These are phyloP conservation scores for Didymella keratinophila DNA, from an alignment of 2,329 filamentous ascomycete genomes.

Conservation along the genomic window DNA sequence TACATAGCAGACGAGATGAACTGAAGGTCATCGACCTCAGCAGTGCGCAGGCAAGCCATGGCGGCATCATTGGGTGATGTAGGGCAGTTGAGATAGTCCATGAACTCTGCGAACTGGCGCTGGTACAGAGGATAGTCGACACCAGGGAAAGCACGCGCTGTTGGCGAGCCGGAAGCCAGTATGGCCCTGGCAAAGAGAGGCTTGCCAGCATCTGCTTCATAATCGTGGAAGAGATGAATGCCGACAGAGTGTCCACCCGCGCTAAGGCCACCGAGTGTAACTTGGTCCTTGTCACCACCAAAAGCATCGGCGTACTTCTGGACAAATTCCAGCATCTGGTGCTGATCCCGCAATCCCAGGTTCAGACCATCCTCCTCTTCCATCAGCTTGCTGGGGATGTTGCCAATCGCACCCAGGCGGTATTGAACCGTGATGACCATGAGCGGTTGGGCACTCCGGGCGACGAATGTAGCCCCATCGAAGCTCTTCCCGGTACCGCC, in stretches of 20 bases:
- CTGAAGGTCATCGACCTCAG: slow-evolving; percentile 50
- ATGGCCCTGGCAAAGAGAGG: slow-evolving; percentile 46
- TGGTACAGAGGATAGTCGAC: slow-evolving; percentile 44
- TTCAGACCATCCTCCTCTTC: slow-evolving; percentile 47
- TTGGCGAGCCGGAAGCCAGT: slow-evolving; percentile 46
- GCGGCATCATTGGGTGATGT: slow-evolving; percentile 38
- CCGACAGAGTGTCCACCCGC: slow-evolving; percentile 51
- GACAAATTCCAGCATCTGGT: slow-evolving; percentile 49
- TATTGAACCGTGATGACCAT: slow-evolving; percentile 49
- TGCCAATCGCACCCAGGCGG: slow-evolving; percentile 46
- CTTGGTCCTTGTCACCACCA: slow-evolving; percentile 51
- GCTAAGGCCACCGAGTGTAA: slow-evolving; percentile 54
- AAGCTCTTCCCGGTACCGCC: slow-evolving; percentile 41
- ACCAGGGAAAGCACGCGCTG: slow-evolving; percentile 46
- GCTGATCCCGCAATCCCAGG: slow-evolving; percentile 43
- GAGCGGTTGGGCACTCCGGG: slow-evolving; percentile 39
- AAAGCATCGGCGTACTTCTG: slow-evolving; percentile 49
- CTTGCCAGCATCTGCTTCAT: slow-evolving; percentile 40
- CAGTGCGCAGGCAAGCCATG: slow-evolving; percentile 52
- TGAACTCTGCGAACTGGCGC: slow-evolving; percentile 41
- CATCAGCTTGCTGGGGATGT: slow-evolving; percentile 45
- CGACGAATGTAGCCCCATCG: slow-evolving; percentile 46
- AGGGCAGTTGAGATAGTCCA: slow-evolving; percentile 41
- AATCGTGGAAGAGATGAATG: slow-evolving; percentile 49
- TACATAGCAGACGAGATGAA: slow-evolving; percentile 52